phyloP scores from a whole-genome alignment of 129 eudicot species.

The Escallonia rubra region DNA sequence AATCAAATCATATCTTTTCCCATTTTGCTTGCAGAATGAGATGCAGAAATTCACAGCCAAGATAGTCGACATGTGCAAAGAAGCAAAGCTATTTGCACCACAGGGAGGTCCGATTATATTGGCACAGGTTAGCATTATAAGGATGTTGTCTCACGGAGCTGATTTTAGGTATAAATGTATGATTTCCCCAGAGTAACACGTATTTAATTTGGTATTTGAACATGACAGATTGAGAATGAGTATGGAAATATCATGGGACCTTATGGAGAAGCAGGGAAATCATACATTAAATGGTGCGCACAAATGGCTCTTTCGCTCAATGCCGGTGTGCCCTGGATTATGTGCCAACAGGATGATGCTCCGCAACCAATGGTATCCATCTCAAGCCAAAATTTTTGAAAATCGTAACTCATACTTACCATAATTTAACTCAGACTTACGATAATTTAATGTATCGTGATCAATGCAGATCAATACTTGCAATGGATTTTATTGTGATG shows the following conservation, averaged over 20 bases:
- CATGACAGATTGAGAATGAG: conserved; percentile 56
- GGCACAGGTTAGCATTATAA: conserved; percentile 34
- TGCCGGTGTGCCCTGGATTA: conserved; percentile 71
- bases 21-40: conserved; percentile 35
- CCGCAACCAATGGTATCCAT: conserved; percentile 53
- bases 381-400: background rate
- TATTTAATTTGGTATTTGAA: too few species aligned
- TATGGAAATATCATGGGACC: conserved; percentile 50
- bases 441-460: too few species aligned
- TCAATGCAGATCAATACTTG: conserved; percentile 50
- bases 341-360: conserved; percentile 66
- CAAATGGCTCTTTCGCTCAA: conserved; percentile 55
- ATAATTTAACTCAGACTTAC: too few species aligned
- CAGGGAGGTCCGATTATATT: conserved; percentile 77
- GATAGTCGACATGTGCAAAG: conserved; percentile 59
- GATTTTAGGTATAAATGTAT: too few species aligned
- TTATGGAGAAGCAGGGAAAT: conserved; percentile 52
- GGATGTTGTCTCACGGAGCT: background rate
- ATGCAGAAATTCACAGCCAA: conserved; percentile 57
- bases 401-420: background rate
- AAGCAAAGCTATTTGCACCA: conserved; percentile 53
- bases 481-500: conserved; percentile 74
- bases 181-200: too few species aligned
- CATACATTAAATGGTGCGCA: conserved; percentile 58
- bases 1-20: background rate